Percentiles rank a stretch among this genome's conserved stretches.
Evolutionary conservation across 148 eudicot genomes (phyloP).

Genomic region (Beta vulgaris): DNA sequence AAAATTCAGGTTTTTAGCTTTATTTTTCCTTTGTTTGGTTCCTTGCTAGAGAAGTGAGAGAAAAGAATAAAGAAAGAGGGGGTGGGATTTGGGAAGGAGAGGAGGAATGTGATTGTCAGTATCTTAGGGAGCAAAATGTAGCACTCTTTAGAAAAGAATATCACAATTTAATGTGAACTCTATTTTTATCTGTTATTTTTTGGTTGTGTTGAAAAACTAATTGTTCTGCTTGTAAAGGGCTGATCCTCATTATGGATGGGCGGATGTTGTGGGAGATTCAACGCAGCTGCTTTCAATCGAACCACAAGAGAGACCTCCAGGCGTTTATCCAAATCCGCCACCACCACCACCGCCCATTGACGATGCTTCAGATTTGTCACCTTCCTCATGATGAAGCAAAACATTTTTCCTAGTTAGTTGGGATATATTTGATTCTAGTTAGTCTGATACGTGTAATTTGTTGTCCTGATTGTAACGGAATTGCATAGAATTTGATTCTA

Average conservation of each 20-base stretch:
- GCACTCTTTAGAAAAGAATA: too few species aligned
- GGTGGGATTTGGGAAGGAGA: too few species aligned
- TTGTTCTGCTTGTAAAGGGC: conserved; percentile 42
- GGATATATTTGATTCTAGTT: neutral
- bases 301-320: conserved; percentile 86
- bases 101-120: too few species aligned
- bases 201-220: neutral
- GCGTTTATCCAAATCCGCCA: conserved; percentile 68
- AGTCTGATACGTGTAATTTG: neutral
- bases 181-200: neutral
- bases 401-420: conserved; percentile 16
- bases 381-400: conserved; percentile 25
- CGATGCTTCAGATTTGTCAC: conserved; percentile 30
- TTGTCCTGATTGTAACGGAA: conserved; percentile 16
- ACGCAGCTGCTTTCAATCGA: conserved; percentile 74
- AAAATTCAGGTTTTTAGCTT: too few species aligned
- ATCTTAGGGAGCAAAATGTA: too few species aligned
- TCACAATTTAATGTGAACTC: neutral
- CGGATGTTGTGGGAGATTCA: conserved; percentile 95
- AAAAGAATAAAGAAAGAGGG: too few species aligned
- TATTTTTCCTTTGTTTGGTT: too few species aligned
- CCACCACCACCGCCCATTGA: conserved; percentile 44
- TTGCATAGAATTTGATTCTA: neutral
- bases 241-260: conserved; percentile 99
- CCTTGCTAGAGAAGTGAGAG: too few species aligned